phyloP scores from a whole-genome alignment of 1,139 yeast species.

The Komagataea norvegica region DNA sequence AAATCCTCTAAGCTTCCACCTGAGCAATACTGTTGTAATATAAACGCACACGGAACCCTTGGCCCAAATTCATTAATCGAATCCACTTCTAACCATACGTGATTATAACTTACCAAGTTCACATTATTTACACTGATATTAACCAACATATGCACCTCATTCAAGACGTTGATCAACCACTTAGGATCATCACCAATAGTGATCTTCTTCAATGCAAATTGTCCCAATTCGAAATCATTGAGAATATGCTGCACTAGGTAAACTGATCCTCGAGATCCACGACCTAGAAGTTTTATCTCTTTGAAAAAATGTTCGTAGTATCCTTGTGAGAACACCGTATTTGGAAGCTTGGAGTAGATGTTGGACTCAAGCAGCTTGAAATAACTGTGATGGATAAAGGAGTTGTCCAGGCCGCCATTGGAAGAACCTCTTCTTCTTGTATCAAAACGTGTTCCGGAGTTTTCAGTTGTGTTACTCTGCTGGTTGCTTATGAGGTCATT shows the following conservation, averaged over 20 bases:
- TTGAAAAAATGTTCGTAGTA: slow-evolving; percentile 68
- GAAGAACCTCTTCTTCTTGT: neutral
- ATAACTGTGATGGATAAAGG: slow-evolving; percentile 38
- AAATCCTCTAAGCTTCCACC: slow-evolving; percentile 83
- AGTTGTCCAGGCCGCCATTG: neutral
- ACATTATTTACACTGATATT: slow-evolving; percentile 42
- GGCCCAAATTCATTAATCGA: slow-evolving; percentile 54
- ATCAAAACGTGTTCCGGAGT: neutral
- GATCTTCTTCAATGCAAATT: slow-evolving; percentile 78
- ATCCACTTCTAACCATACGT: slow-evolving; percentile 86
- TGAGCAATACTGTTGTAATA: slow-evolving; percentile 79
- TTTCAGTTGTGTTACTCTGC: neutral
- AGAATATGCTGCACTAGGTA: slow-evolving; percentile 76
- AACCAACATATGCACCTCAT: slow-evolving; percentile 66
- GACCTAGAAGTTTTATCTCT: slow-evolving; percentile 50
- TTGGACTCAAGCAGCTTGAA: slow-evolving; percentile 32
- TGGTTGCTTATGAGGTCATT: neutral
- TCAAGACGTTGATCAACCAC: slow-evolving; percentile 64
- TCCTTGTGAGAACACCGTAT: slow-evolving; percentile 57
- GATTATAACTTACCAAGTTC: slow-evolving; percentile 78
- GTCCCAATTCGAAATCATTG: slow-evolving; percentile 66
- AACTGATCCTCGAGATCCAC: slow-evolving; percentile 83
- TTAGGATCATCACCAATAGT: slow-evolving; percentile 73
- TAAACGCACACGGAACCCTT: slow-evolving; percentile 73
- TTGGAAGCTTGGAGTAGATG: slow-evolving; percentile 12